These are phyloP conservation scores for Lactarius indigo DNA, from an alignment of 768 basidiomycete genomes.

Conservation along the genomic window DNA sequence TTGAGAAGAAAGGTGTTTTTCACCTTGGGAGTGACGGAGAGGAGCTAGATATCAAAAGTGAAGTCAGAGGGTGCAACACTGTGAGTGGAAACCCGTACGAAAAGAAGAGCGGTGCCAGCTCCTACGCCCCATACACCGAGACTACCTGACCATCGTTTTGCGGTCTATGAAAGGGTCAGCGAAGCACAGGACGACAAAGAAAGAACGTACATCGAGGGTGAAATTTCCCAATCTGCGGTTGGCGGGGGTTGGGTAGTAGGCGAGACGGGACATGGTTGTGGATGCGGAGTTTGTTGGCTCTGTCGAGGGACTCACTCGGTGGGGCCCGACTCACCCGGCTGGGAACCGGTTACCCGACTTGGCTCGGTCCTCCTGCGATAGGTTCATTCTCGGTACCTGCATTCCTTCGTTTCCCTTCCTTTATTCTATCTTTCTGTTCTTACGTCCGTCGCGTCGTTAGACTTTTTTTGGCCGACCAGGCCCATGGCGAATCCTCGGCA, in stretches of 20 bases:
- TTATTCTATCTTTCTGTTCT: neutral
- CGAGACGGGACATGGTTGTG: slow-evolving; percentile 35
- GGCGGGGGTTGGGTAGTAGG: slow-evolving; percentile 33
- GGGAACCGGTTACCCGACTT: neutral
- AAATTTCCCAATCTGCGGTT: slow-evolving; percentile 23
- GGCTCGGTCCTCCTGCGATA: neutral
- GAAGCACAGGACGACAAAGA: neutral
- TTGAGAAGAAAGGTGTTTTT: slow-evolving; percentile 70
- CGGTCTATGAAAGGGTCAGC: slow-evolving; percentile 26
- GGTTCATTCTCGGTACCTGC: slow-evolving; percentile 12
- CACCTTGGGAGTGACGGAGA: slow-evolving; percentile 84
- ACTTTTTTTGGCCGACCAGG: slow-evolving; percentile 11
- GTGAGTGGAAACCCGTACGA: slow-evolving; percentile 44
- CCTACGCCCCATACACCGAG: slow-evolving; percentile 71
- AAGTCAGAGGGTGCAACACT: neutral
- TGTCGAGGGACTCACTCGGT: no score
- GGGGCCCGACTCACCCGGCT: neutral
- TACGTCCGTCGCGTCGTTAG: slow-evolving; percentile 16
- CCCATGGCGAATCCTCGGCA: slow-evolving; percentile 94
- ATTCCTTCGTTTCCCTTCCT: slow-evolving; percentile 5
- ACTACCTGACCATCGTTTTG: slow-evolving; percentile 53
- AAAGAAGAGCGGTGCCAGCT: slow-evolving; percentile 60
- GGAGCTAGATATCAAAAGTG: slow-evolving; percentile 43
- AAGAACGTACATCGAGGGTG: slow-evolving; percentile 26
- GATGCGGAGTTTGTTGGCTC: neutral